Evolutionary conservation across 2,329 filamentous ascomycete genomes (phyloP), one percentile per base, ranked within the genome.

Genomic region (Karstenula rhodostoma): DNA sequence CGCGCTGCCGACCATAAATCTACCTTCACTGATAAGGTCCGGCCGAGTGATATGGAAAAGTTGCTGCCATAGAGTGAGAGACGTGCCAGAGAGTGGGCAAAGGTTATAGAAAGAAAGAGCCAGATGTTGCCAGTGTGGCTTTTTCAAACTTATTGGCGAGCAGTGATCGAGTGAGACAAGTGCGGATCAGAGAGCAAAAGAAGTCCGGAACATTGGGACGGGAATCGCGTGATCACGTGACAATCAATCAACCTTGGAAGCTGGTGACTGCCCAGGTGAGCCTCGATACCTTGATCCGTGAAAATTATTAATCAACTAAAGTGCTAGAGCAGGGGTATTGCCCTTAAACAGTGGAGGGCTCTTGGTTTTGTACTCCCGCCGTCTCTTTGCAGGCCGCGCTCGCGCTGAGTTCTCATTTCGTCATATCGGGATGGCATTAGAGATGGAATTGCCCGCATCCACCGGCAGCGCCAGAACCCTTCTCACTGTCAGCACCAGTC

Each of bases 401-500:
- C 17, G n/a, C 27, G 15, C n/a, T 25, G 40, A 55, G 52, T 46
- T 46, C 52, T 55, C 52, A 55, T 12, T 40, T 19, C 81, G 80
- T 77, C 58, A 73, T 69, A 74, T 73, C 4, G 71, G 71, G 64
- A 86, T 85, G 3, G 79, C 77, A 67, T 85, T 79, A 57, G 78
- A 83, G 53, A 86, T 77, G 50, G 79, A 70, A 57, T 81, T 82
- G 61, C 84, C 85, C 23, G 82, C 72, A 64, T 86, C 84, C 2
- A 84, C 84, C 0, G 84, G 84, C 50, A 80, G 77, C 12, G 77
- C 84, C 52, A 86, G 77, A 59, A 86, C 78, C 67, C 84, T 86
- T 50, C 15, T 17, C 22, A 19, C 23, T 6, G 49, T 77, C 60
- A 79, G 61, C 40, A 55, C 13, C 13, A 22, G 23, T 48, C 33